Conservation (phyloP, 805 yeast genomes). For the Huiozyma naganishii region DNA sequence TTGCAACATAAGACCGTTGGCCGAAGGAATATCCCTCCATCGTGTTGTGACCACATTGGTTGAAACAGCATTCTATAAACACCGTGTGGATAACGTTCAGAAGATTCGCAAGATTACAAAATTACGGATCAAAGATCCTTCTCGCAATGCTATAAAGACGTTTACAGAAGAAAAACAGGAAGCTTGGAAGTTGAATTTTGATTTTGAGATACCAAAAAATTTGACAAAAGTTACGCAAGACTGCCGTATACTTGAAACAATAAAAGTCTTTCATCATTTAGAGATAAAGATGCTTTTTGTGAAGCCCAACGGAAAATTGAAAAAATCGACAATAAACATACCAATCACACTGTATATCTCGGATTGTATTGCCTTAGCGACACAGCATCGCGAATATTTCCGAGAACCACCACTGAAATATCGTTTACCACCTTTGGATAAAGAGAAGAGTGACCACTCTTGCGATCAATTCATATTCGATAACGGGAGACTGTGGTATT, state of each 20-base stretch:
- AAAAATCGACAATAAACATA: conserved; percentile 82
- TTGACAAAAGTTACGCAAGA: conserved; percentile 78
- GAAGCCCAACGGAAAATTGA: conserved; percentile 87
- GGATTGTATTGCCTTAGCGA: conserved; percentile 65
- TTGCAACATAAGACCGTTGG: conserved; percentile 63
- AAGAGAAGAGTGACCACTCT: not conserved
- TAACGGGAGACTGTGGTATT: not conserved
- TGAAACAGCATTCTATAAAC: conserved; percentile 56
- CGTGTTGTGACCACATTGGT: conserved; percentile 55
- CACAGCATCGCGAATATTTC: conserved; percentile 8
- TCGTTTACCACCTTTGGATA: not conserved
- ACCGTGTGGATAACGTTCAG: conserved; percentile 46
- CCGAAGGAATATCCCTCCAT: conserved; percentile 73
- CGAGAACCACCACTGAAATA: not conserved
- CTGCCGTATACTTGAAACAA: conserved; percentile 54
- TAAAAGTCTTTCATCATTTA: conserved; percentile 82
- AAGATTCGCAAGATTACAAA: conserved; percentile 57
- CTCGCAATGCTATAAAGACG: conserved; percentile 23
- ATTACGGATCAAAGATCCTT: conserved; percentile 33
- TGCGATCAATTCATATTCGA: not conserved
- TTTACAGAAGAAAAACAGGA: conserved; percentile 31
- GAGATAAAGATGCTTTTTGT: conserved; percentile 68
- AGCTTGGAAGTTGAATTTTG: conserved; percentile 62
- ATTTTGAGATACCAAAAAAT: conserved; percentile 58
- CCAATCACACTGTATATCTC: conserved; percentile 70